These are phyloP conservation scores for Kodamaea leandrae DNA, from an alignment of 805 yeast genomes.

Conservation along the genomic window DNA sequence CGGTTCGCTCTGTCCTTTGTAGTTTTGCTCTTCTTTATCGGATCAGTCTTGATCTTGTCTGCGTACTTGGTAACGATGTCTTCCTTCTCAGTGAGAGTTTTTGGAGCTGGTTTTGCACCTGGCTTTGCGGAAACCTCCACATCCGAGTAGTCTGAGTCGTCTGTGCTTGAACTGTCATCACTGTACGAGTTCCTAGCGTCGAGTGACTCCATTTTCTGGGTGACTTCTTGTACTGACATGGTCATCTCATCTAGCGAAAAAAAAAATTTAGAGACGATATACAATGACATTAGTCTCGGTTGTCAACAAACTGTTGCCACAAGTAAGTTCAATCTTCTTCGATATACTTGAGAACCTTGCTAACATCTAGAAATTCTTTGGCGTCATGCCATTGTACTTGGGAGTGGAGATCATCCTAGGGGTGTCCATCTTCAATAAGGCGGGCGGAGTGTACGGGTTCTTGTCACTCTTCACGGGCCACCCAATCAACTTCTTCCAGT, in stretches of 20 bases:
- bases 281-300: conserved; percentile 4
- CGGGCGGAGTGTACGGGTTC: conserved; percentile 85
- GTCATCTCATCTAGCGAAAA: conserved; percentile 1
- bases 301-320: conserved; percentile 12
- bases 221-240: background rate
- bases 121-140: too few species aligned
- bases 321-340: conserved; percentile 9
- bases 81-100: conserved; percentile 18
- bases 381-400: conserved; percentile 70
- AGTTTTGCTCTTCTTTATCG: conserved; percentile 52
- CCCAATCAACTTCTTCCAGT: conserved; percentile 76
- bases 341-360: background rate
- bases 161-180: too few species aligned
- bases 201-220: background rate
- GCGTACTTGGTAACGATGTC: conserved; percentile 61
- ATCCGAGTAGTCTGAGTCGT: conserved; percentile 1
- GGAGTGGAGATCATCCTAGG: conserved; percentile 85
- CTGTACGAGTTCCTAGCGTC: too few species aligned
- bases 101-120: background rate
- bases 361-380: conserved; percentile 55
- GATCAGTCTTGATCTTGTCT: conserved; percentile 62
- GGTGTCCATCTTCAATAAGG: conserved; percentile 77
- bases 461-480: conserved; percentile 87
- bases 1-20: conserved; percentile 85
- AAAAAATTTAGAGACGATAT: background rate